Conservation (phyloP, 805 yeast genomes). For the Candida andamanensis region DNA sequence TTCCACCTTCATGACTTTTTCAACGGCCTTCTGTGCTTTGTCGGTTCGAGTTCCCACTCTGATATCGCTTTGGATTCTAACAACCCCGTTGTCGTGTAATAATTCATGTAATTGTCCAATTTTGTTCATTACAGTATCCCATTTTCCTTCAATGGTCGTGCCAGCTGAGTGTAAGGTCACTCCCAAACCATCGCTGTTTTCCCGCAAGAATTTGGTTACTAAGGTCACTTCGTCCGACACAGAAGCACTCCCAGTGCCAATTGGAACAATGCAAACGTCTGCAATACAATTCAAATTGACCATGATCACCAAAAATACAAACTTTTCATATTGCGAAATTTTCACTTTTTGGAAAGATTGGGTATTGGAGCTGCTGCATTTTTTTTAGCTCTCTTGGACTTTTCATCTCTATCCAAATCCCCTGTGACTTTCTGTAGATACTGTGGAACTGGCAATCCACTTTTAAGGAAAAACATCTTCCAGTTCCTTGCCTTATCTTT, state of each 20-base stretch:
- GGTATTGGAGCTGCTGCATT: conserved; percentile 41
- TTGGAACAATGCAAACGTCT: conserved; percentile 81
- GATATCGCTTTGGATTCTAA: conserved; percentile 80
- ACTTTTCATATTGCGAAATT: not conserved
- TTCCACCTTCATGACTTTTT: conserved; percentile 64
- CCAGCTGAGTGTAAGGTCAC: conserved; percentile 87
- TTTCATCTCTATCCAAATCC: conserved; percentile 57
- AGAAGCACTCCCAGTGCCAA: conserved; percentile 75
- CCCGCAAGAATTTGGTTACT: conserved; percentile 59
- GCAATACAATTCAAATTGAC: conserved; percentile 66
- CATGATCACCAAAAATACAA: conserved; percentile 4
- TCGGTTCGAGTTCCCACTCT: conserved; percentile 84
- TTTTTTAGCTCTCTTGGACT: conserved; percentile 28
- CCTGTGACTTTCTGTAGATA: conserved; percentile 86
- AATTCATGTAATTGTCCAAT: conserved; percentile 74
- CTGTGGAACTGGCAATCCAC: conserved; percentile 71
- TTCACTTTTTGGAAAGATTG: conserved; percentile 6
- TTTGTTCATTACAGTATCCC: conserved; percentile 78
- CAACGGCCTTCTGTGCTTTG: conserved; percentile 65
- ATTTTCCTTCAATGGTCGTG: conserved; percentile 87
- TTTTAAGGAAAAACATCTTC: conserved; percentile 80
- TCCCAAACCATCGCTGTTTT: conserved; percentile 46
- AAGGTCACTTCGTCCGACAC: conserved; percentile 77
- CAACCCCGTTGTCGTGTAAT: conserved; percentile 64
- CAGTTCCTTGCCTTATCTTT: conserved; percentile 96